Conservation (phyloP, 2,329 filamentous ascomycete genomes). For the Nectriaceae sp. region DNA sequence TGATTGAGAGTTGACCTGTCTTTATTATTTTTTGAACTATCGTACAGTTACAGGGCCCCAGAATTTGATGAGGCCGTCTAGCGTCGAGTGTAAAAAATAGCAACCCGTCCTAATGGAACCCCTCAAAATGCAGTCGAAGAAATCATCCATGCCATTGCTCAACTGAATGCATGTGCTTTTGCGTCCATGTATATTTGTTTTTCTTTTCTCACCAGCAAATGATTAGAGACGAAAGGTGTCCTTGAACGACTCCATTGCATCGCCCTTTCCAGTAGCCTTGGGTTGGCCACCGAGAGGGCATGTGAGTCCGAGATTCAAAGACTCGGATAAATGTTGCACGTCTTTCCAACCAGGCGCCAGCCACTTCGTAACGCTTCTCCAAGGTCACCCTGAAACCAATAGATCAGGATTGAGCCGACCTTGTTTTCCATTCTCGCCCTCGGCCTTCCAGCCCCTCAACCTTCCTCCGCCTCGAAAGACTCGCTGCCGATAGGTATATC, state of each 20-base stretch:
- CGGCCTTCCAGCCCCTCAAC: too few species aligned
- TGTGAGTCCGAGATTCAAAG: background rate
- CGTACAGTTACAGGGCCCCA: slow-evolving; percentile 21
- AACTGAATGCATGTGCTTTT: slow-evolving; percentile 29
- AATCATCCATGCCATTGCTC: slow-evolving; percentile 19
- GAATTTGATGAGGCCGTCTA: slow-evolving; percentile 26
- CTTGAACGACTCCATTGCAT: background rate
- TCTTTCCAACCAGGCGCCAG: slow-evolving; percentile 23
- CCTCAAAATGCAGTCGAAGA: slow-evolving; percentile 30
- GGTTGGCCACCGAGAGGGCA: background rate
- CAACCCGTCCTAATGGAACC: slow-evolving; percentile 23
- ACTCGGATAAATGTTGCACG: slow-evolving; percentile 3
- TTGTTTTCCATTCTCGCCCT: too few species aligned
- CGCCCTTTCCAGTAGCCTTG: background rate
- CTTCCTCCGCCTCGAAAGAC: too few species aligned
- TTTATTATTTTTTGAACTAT: slow-evolving; percentile 28
- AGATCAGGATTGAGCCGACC: slow-evolving; percentile 15
- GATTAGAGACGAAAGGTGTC: slow-evolving; percentile 4
- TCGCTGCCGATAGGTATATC: slow-evolving; percentile 11
- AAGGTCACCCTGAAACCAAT: slow-evolving; percentile 21
- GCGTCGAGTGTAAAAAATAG: slow-evolving; percentile 21
- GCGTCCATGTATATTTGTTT: slow-evolving; percentile 18
- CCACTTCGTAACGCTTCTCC: slow-evolving; percentile 10
- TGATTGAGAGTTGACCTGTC: background rate
- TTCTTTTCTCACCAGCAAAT: slow-evolving; percentile 7